These are phyloP conservation scores for Colletotrichum cordylinicola DNA, from an alignment of 2,329 filamentous ascomycete genomes.

Conservation along the genomic window DNA sequence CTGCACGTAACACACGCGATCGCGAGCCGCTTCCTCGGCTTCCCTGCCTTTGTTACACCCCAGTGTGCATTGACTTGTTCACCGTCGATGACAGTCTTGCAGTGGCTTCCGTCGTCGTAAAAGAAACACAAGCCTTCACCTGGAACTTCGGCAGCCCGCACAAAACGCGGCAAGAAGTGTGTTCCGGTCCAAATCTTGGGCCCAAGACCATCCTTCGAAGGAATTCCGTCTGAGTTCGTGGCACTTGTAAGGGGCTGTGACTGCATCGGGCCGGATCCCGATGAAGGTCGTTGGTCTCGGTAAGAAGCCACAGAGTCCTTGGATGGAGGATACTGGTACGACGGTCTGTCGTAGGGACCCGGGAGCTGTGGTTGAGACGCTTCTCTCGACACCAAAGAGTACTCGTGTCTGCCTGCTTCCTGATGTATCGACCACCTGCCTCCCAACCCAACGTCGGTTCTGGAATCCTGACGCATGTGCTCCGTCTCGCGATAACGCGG, in stretches of 20 bases:
- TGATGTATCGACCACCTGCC: slow-evolving; percentile 43
- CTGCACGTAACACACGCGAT: slow-evolving; percentile 93
- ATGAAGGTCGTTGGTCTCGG: slow-evolving; percentile 28
- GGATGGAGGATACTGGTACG: slow-evolving; percentile 41
- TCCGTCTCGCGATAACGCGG: slow-evolving; percentile 49
- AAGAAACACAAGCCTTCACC: slow-evolving; percentile 85
- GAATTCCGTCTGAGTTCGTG: slow-evolving; percentile 45
- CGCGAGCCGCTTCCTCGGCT: slow-evolving; percentile 87
- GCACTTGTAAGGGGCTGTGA: slow-evolving; percentile 33
- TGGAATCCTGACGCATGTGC: slow-evolving; percentile 37
- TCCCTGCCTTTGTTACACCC: slow-evolving; percentile 93
- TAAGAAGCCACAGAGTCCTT: slow-evolving; percentile 34
- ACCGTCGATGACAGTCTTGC: slow-evolving; percentile 83
- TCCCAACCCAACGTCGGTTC: slow-evolving; percentile 39
- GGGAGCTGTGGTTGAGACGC: slow-evolving; percentile 31
- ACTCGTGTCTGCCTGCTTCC: slow-evolving; percentile 50
- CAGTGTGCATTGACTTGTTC: slow-evolving; percentile 89
- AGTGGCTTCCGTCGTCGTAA: slow-evolving; percentile 84
- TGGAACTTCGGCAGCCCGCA: slow-evolving; percentile 69
- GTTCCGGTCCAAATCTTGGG: slow-evolving; percentile 75
- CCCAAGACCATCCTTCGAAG: slow-evolving; percentile 65
- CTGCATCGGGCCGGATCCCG: slow-evolving; percentile 29
- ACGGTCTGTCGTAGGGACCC: slow-evolving; percentile 38
- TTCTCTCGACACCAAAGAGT: slow-evolving; percentile 50
- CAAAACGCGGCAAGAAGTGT: slow-evolving; percentile 70